Percentiles rank a stretch among this genome's conserved stretches.
These are phyloP conservation scores for Mycosphaerella sp. DNA, from an alignment of 2,329 filamentous ascomycete genomes.

Conservation along the genomic window DNA sequence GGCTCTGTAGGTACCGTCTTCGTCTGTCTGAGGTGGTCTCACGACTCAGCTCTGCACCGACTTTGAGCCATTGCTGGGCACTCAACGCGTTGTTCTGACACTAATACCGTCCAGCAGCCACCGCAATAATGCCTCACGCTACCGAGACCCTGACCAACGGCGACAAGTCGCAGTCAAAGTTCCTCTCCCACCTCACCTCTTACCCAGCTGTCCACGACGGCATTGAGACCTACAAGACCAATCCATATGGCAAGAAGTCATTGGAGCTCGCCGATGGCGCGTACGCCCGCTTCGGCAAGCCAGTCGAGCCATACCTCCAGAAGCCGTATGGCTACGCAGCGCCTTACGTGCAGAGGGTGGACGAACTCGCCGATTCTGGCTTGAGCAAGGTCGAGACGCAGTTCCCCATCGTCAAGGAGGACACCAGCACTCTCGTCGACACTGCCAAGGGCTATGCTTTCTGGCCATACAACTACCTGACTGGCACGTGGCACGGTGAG, in stretches of 20 bases:
- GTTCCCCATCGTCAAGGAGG: constrained; percentile 53
- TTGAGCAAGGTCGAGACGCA: constrained; percentile 45
- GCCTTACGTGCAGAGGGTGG: constrained; percentile 78
- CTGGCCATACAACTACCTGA: constrained; percentile 40
- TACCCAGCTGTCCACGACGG: constrained; percentile 79
- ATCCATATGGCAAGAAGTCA: constrained; percentile 78
- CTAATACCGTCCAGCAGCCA: neutral
- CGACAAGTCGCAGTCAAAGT: constrained; percentile 45
- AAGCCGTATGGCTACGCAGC: constrained; percentile 75
- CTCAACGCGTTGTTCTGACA: neutral
- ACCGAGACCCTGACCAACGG: constrained; percentile 45
- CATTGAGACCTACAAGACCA: constrained; percentile 70
- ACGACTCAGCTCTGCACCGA: neutral
- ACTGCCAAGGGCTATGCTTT: constrained; percentile 59
- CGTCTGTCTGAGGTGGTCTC: neutral
- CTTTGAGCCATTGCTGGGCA: neutral
- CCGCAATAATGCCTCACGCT: constrained; percentile 44
- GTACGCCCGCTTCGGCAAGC: constrained; percentile 70
- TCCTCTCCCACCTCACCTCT: constrained; percentile 60
- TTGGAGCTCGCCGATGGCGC: constrained; percentile 67
- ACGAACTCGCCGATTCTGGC: constrained; percentile 56
- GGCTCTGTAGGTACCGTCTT: neutral
- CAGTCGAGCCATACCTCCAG: constrained; percentile 69
- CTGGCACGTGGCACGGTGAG: constrained; percentile 32
- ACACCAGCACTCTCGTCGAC: constrained; percentile 49